phyloP scores from a whole-genome alignment of 2,329 filamentous ascomycete genomes.

The Bipolaris gigantea region DNA sequence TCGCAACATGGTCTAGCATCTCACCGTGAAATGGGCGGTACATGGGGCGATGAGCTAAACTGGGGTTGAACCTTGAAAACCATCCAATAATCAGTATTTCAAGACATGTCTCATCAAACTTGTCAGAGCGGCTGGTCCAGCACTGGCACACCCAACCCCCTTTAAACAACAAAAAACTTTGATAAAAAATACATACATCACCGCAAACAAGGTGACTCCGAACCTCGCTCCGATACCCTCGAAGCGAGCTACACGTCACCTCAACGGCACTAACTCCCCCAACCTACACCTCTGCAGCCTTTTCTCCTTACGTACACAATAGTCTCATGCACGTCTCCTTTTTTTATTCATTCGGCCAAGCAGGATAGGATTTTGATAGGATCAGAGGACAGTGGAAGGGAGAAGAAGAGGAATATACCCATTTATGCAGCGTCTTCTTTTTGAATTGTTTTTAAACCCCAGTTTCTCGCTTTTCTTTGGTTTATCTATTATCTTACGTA shows the following conservation, averaged over 20 bases:
- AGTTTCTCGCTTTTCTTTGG: constrained; percentile 1
- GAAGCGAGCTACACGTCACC: constrained; percentile 43
- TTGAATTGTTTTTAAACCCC: background rate
- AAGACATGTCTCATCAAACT: background rate
- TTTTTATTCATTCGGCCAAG: background rate
- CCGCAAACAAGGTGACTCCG: constrained; percentile 45
- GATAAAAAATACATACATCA: constrained; percentile 25
- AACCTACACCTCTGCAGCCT: constrained; percentile 12
- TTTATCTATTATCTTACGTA: constrained; percentile 3
- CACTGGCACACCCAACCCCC: constrained; percentile 25
- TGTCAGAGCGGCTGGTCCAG: constrained; percentile 32
- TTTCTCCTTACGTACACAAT: constrained; percentile 24
- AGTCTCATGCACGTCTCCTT: background rate
- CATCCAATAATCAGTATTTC: background rate
- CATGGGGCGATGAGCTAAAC: constrained; percentile 41
- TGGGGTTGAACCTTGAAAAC: constrained; percentile 32
- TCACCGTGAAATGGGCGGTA: constrained; percentile 35
- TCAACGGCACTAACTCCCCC: constrained; percentile 30
- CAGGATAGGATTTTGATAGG: background rate
- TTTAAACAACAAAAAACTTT: constrained; percentile 19
- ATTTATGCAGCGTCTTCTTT: constrained; percentile 17
- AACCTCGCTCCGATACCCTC: constrained; percentile 30
- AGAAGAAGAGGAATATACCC: constrained; percentile 11
- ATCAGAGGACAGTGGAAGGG: background rate
- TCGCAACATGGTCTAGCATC: constrained; percentile 41